Conservation (phyloP, 1,284 basidiomycete genomes). For the Coriolopsis trogii region DNA sequence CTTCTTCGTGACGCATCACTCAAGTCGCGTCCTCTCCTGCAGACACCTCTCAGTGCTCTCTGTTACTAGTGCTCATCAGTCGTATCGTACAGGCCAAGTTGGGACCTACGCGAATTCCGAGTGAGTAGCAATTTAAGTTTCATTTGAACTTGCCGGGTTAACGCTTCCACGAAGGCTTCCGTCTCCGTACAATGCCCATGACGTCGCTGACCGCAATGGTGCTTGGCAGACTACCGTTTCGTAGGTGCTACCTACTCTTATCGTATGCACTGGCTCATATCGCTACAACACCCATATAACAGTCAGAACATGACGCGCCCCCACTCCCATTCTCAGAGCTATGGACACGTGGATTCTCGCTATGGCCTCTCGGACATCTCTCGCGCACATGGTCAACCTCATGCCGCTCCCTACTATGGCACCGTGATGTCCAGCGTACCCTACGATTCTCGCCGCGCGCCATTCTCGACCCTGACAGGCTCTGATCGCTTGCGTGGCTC, state of each 20-base stretch:
- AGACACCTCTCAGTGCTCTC: background rate
- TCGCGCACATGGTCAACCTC: background rate
- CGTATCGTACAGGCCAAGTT: background rate
- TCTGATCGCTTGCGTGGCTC: background rate
- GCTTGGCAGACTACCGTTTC: constrained; percentile 4
- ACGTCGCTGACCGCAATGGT: background rate
- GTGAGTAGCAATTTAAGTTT: constrained; percentile 2
- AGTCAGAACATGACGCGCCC: no score
- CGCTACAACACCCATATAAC: no score
- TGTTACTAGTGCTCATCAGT: constrained; percentile 4
- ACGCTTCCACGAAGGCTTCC: constrained; percentile 1
- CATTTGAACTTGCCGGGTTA: background rate
- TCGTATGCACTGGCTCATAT: background rate
- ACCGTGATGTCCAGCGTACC: background rate
- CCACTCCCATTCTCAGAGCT: no score
- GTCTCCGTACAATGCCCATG: constrained; percentile 3
- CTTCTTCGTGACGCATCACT: background rate
- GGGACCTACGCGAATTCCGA: background rate
- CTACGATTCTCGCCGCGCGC: constrained; percentile 1
- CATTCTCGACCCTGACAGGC: background rate
- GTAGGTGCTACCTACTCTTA: background rate
- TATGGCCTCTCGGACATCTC: background rate
- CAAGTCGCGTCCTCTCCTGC: background rate
- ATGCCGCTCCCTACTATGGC: background rate
- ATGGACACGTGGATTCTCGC: background rate